Base-by-base conservation (phyloP, 257 asterid species). In the Osmanthus fragrans region DNA sequence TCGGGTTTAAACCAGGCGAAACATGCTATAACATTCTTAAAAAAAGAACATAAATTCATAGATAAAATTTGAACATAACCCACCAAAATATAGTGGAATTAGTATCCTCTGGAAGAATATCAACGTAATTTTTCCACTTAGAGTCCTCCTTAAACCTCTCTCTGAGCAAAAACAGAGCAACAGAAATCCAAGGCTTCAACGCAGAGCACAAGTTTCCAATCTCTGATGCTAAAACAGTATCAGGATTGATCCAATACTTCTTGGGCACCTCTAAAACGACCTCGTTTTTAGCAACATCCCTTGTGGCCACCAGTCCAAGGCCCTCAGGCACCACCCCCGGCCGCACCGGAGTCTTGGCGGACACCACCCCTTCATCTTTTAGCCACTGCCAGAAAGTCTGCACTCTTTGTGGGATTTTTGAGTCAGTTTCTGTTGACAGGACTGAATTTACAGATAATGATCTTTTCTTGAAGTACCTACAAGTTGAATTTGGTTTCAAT, bases 1-100 rank as follows among this genome's bases (percentile, higher is more conserved):
- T 18, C 7, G 60, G 15, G 16, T 49, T 49, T 18, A 51, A 19
- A 6, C 60, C 2, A 19, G 60, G 60, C 9, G 21, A 51, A 51
- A 51, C 23, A 60, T 60, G 16, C 32, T 60, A 23, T 9, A 77
- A 71, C 71, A 45, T 67, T 36, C 74, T 19, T 23, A 21, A 75
- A 27, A 56, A 3, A 5, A 33, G 10, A 27, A 10, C 72, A 64
- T 1, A 70, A 83, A 25, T 11, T n/a, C 73, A 70, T 11, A 54
- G 33, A 6, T 4, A 58, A 21, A 67, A 54, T 66, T 68, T 63
- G 47, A 79, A 51, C 39, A 29, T 86, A n/a, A 84, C 99, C 88
- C 96, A 96, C 99, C 99, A 96, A 84, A 80, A 96, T 73, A 96
- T 81, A 72, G 98, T 90, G 18, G 98, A 90, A 93, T 93, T 79